A percentile compares a stretch with the other conserved stretches of the same genome.
These are phyloP conservation scores for Phylloboletellus chloephorus DNA, from an alignment of 1,284 basidiomycete species.

Conservation along the genomic window DNA sequence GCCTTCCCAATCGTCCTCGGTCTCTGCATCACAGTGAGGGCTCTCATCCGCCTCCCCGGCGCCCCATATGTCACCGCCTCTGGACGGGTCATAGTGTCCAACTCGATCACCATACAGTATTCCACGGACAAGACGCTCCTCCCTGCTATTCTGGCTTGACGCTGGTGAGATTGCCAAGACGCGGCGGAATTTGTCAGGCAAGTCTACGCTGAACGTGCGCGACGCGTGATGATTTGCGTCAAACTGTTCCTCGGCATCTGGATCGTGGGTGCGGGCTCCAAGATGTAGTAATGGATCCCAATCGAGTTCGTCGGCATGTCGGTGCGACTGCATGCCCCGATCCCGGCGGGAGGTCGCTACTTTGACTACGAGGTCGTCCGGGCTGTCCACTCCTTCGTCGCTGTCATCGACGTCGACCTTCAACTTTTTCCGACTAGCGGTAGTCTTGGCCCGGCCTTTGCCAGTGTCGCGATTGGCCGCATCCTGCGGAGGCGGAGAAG, in stretches of 20 bases:
- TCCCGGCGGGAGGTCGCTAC: constrained; percentile 15
- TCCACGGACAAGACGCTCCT: constrained; percentile 51
- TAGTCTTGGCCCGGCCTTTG: constrained; percentile 39
- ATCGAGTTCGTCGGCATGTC: constrained; percentile 31
- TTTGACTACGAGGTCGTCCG: constrained; percentile 21
- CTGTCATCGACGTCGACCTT: constrained; percentile 33
- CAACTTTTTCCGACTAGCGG: constrained; percentile 37
- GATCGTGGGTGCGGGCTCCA: constrained; percentile 32
- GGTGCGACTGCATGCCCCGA: constrained; percentile 11
- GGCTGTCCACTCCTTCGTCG: constrained; percentile 32
- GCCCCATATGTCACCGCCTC: constrained; percentile 71
- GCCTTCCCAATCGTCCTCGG: constrained; percentile 75
- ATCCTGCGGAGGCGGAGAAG: constrained; percentile 54
- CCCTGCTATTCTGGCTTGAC: constrained; percentile 38
- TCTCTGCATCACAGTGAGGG: constrained; percentile 35
- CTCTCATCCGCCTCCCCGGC: constrained; percentile 56
- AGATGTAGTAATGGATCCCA: constrained; percentile 39
- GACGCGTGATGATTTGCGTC: constrained; percentile 27
- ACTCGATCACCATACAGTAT: constrained; percentile 55
- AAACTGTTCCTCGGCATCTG: constrained; percentile 20
- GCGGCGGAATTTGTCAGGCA: constrained; percentile 60
- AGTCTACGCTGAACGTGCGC: constrained; percentile 46
- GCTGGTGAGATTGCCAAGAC: constrained; percentile 55
- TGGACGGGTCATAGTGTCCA: constrained; percentile 52
- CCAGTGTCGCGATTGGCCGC: constrained; percentile 26